Evolutionary conservation across 345 rosid species (phyloP), one percentile per base, ranked within the genome.

Genomic region (Laguncularia racemosa): DNA sequence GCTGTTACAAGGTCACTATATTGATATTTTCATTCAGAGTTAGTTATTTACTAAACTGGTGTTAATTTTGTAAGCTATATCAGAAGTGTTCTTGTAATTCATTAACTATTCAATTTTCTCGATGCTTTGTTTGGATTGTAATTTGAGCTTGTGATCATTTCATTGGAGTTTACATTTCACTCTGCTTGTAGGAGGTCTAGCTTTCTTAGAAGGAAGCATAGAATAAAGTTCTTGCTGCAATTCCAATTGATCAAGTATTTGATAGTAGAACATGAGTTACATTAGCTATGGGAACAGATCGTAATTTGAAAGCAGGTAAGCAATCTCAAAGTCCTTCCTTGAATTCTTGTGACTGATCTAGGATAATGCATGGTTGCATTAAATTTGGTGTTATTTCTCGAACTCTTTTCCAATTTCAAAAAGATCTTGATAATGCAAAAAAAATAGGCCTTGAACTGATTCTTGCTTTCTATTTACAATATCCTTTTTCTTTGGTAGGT

Each of bases 181-280:
- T n/a, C n/a, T n/a, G n/a, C n/a, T n/a, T n/a, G n/a, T n/a, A n/a
- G n/a, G n/a, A n/a, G n/a, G n/a, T n/a, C n/a, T n/a, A n/a, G n/a
- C n/a, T n/a, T n/a, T n/a, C n/a, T n/a, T n/a, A n/a, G n/a, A n/a
- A n/a, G n/a, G n/a, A n/a, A n/a, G n/a, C n/a, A n/a, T n/a, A n/a
- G n/a, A n/a, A n/a, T n/a, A n/a, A n/a, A n/a, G n/a, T n/a, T n/a
- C n/a, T 26, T 2, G 6, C 6, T 26, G 28, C 28, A 26, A 6
- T 26, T 26, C 28, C 28, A 26, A 6, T 6, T 66, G 79, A 83
- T 76, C 81, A 81, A 86, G 75, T 61, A 46, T 78, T 83, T 73
- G 86, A 75, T 61, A 84, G 96, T 14, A 89, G 95, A 52, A 64
- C 71, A 56, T 80, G 99, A 81, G 89, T 89, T 43, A 93, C 99